These are phyloP conservation scores for Verticillium tricorpus DNA, from an alignment of 2,329 filamentous ascomycete genomes.

Conservation along the genomic window DNA sequence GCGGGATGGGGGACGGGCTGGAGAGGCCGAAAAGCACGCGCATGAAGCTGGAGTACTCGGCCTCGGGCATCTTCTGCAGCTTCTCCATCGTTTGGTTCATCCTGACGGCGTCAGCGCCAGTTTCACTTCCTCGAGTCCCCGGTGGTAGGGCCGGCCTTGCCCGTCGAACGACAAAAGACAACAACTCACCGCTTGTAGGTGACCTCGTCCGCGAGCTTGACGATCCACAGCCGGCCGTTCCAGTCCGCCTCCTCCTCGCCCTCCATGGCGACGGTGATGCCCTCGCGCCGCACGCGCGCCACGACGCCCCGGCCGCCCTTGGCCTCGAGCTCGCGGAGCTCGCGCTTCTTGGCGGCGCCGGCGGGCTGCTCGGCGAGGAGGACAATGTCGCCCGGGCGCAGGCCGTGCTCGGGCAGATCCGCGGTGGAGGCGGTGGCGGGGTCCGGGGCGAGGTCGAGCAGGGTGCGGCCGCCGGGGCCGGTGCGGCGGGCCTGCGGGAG, in stretches of 20 bases:
- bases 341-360: slow-evolving; percentile 66
- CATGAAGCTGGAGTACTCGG: slow-evolving; percentile 56
- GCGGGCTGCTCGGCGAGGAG: slow-evolving; percentile 70
- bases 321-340: slow-evolving; percentile 66
- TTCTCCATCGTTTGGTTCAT: slow-evolving; percentile 62
- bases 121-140: not conserved
- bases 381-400: slow-evolving; percentile 75
- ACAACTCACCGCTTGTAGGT: slow-evolving; percentile 51
- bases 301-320: slow-evolving; percentile 69
- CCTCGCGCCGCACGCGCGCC: slow-evolving; percentile 53
- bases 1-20: slow-evolving; percentile 43
- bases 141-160: too few species aligned
- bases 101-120: slow-evolving; percentile 23
- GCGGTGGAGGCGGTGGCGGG: slow-evolving; percentile 22
- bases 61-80: slow-evolving; percentile 52
- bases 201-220: slow-evolving; percentile 65
- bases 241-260: slow-evolving; percentile 31
- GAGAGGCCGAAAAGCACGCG: slow-evolving; percentile 59
- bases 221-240: slow-evolving; percentile 53
- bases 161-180: not conserved
- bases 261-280: slow-evolving; percentile 61
- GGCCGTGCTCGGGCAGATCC: slow-evolving; percentile 65
- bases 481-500: slow-evolving; percentile 72
- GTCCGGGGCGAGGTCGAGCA: slow-evolving; percentile 76
- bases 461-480: slow-evolving; percentile 84